These are phyloP conservation scores for Trichoderma asperelloides DNA, from an alignment of 495 filamentous ascomycete genomes.

Conservation along the genomic window DNA sequence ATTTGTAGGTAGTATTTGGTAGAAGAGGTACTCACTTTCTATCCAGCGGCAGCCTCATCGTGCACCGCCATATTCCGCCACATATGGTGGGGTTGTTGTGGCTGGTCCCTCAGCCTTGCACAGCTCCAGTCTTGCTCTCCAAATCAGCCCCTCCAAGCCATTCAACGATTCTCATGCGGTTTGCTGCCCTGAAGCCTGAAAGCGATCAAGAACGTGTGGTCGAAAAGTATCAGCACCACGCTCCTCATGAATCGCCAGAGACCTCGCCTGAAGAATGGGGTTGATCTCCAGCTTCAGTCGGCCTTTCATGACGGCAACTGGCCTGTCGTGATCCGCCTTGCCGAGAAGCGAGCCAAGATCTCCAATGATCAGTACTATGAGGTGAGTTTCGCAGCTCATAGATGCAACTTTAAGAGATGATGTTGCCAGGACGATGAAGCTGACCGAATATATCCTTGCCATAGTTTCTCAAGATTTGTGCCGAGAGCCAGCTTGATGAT, in stretches of 20 bases:
- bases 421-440: background rate
- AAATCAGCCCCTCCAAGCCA: background rate
- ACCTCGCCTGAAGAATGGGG: constrained; percentile 27
- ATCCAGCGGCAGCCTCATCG: background rate
- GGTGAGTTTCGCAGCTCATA: constrained; percentile 17
- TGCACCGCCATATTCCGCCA: background rate
- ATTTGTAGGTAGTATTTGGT: too few relatives aligned
- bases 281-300: constrained; percentile 30
- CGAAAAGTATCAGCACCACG: background rate
- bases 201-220: background rate
- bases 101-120: background rate
- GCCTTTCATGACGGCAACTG: constrained; percentile 37
- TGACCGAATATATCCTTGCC: constrained; percentile 8
- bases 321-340: constrained; percentile 30
- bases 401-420: background rate
- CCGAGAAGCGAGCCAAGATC: constrained; percentile 29
- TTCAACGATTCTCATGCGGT: background rate
- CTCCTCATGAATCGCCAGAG: constrained; percentile 9
- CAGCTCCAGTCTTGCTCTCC: background rate
- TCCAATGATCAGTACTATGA: constrained; percentile 40
- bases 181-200: background rate
- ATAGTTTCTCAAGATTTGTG: constrained; percentile 35
- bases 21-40: too few relatives aligned
- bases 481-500: constrained; percentile 35
- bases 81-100: background rate